A percentile compares a stretch with the other conserved stretches of the same genome.
Evolutionary conservation across 257 asterid genomes (phyloP).

Genomic region (Verbascum thapsus): DNA sequence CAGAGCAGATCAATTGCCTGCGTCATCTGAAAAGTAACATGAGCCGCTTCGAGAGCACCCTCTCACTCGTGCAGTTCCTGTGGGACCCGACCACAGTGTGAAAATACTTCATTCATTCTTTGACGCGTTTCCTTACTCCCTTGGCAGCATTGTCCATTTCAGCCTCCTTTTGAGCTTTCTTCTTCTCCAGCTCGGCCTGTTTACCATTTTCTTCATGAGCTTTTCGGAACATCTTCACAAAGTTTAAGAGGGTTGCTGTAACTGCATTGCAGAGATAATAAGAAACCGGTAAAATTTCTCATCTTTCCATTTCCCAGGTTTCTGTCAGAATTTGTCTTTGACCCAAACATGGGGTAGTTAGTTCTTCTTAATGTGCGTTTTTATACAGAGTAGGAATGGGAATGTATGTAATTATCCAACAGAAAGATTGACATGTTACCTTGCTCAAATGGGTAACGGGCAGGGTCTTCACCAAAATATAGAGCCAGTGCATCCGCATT

Average conservation of each 20-base stretch:
- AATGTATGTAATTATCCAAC: background rate
- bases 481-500: slow-evolving; percentile 95
- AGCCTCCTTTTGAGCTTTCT: slow-evolving; percentile 91
- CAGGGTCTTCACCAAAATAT: slow-evolving; percentile 98
- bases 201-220: slow-evolving; percentile 93
- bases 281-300: slow-evolving; percentile 2
- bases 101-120: slow-evolving; percentile 43
- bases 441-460: slow-evolving; percentile 95
- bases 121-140: slow-evolving; percentile 60
- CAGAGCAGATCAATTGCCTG: slow-evolving; percentile 20
- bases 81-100: slow-evolving; percentile 21
- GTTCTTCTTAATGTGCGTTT: no score
- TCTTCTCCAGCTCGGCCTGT: slow-evolving; percentile 94
- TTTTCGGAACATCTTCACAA: slow-evolving; percentile 84
- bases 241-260: slow-evolving; percentile 84
- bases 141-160: slow-evolving; percentile 75
- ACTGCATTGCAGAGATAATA: slow-evolving; percentile 68
- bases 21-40: slow-evolving; percentile 25
- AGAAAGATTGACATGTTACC: slow-evolving; percentile 44
- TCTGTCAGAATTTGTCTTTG: no score
- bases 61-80: no score
- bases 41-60: slow-evolving; percentile 46
- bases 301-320: no score
- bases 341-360: no score
- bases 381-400: no score